Evolutionary conservation across 192 early-diverging fungal species (phyloP).

Genomic region (Ramicandelaber brevisporus): DNA sequence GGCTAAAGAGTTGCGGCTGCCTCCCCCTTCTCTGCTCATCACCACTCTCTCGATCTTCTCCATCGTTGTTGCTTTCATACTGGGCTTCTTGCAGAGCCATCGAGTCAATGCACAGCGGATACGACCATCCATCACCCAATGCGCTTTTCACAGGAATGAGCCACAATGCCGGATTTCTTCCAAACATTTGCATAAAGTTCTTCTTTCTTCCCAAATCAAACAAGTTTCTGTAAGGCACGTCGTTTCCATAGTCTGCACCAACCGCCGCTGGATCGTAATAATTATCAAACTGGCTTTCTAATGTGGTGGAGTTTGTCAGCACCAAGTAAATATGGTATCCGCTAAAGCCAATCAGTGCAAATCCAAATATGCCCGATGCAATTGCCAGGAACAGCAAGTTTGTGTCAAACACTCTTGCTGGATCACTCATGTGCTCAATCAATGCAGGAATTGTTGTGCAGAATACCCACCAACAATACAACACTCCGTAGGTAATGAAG

Average conservation of each 20-base stretch:
- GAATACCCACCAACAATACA: slow-evolving; percentile 6
- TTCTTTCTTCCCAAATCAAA: slow-evolving; percentile 12
- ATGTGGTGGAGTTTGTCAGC: slow-evolving; percentile 12
- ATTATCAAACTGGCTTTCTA: slow-evolving; percentile 14
- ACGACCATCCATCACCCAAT: slow-evolving; percentile 22
- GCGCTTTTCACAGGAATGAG: slow-evolving; percentile 20
- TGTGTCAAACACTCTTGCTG: no score
- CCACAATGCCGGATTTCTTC: slow-evolving; percentile 22
- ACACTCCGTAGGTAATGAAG: slow-evolving; percentile 15
- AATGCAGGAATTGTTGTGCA: slow-evolving; percentile 3
- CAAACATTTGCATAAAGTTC: slow-evolving; percentile 31
- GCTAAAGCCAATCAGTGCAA: slow-evolving; percentile 8
- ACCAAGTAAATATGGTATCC: slow-evolving; percentile 14
- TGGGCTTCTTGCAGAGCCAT: not conserved
- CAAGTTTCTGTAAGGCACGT: slow-evolving; percentile 13
- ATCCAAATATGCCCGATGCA: slow-evolving; percentile 5
- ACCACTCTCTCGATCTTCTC: slow-evolving; percentile 68
- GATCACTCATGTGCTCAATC: no score
- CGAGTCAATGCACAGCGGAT: slow-evolving; percentile 16
- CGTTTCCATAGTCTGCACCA: slow-evolving; percentile 1
- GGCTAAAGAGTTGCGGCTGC: slow-evolving; percentile 1
- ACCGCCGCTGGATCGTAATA: slow-evolving; percentile 1
- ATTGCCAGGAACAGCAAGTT: slow-evolving; percentile 7
- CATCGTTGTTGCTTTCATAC: no score
- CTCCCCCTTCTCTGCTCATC: slow-evolving; percentile 14